Percentiles rank a stretch among this genome's conserved stretches.
Conservation (phyloP, 345 rosid genomes). For the Lumnitzera racemosa region DNA sequence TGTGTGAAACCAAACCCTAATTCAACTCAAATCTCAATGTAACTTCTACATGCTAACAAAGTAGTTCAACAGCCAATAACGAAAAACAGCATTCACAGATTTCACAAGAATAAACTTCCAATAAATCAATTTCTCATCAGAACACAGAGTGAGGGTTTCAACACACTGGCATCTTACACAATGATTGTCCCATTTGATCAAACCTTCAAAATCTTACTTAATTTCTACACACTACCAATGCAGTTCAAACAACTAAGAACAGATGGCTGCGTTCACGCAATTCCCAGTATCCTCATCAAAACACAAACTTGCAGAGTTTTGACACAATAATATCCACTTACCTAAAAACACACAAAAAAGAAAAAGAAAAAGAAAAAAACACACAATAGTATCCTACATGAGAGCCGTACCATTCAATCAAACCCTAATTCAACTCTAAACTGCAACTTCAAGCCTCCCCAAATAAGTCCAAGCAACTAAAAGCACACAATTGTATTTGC, state of each 20-base stretch:
- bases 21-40: conserved; percentile 11
- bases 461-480: not conserved
- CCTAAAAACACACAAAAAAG: no score
- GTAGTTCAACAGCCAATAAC: not conserved
- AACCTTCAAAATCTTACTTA: no score
- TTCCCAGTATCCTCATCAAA: no score
- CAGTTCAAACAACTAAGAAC: no score
- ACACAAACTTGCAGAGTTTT: no score
- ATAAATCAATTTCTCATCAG: not conserved
- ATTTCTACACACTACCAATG: no score
- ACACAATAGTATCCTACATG: no score
- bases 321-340: no score
- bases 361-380: no score
- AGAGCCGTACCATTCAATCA: conserved; percentile 6
- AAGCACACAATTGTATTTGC: no score
- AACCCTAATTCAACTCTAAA: conserved; percentile 20
- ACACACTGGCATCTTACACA: not conserved
- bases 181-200: not conserved
- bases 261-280: no score
- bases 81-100: no score
- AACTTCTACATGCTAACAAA: not conserved
- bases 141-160: conserved; percentile 1
- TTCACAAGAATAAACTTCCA: not conserved
- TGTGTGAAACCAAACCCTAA: conserved; percentile 12
- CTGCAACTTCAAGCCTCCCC: conserved; percentile 3